Evolutionary conservation across 2,329 filamentous ascomycete species (phyloP).

Genomic region (Aureobasidium namibiae): DNA sequence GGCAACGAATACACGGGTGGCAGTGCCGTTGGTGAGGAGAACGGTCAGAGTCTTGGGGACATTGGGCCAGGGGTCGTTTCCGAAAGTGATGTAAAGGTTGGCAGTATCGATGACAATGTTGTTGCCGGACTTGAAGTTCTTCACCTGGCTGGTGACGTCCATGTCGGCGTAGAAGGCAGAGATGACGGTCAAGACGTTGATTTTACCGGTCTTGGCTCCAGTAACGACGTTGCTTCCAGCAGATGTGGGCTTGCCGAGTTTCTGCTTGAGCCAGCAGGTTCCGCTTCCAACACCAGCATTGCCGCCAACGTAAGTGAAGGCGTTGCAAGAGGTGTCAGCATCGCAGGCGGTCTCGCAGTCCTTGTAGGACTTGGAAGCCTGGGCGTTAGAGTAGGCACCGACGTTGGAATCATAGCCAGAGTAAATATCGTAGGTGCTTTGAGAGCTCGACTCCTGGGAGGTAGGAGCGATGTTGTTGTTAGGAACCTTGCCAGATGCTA

Average conservation of each 20-base stretch:
- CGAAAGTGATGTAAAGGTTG: neutral
- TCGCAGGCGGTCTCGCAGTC: slow-evolving; percentile 15
- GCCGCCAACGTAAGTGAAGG: slow-evolving; percentile 15
- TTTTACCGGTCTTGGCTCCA: neutral
- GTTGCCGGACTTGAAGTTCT: neutral
- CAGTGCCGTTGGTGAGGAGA: slow-evolving; percentile 13
- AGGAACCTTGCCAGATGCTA: neutral
- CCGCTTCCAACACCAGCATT: slow-evolving; percentile 17
- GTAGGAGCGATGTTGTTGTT: slow-evolving; percentile 13
- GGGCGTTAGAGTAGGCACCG: slow-evolving; percentile 10
- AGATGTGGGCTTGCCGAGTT: slow-evolving; percentile 5
- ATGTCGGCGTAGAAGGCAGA: neutral
- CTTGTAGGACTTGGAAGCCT: slow-evolving; percentile 11
- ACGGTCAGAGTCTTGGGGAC: slow-evolving; percentile 5
- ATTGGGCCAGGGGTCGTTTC: slow-evolving; percentile 1
- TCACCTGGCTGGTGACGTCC: slow-evolving; percentile 7
- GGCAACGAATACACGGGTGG: slow-evolving; percentile 8
- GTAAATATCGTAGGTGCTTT: slow-evolving; percentile 7
- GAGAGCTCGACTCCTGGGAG: neutral
- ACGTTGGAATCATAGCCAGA: slow-evolving; percentile 11
- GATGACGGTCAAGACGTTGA: neutral
- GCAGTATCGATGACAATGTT: slow-evolving; percentile 6
- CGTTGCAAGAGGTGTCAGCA: slow-evolving; percentile 7
- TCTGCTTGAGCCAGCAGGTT: slow-evolving; percentile 18
- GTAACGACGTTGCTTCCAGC: slow-evolving; percentile 12